Evolutionary conservation across 1,139 yeast genomes (phyloP).

Genomic region (Lodderomyces elongisporus): DNA sequence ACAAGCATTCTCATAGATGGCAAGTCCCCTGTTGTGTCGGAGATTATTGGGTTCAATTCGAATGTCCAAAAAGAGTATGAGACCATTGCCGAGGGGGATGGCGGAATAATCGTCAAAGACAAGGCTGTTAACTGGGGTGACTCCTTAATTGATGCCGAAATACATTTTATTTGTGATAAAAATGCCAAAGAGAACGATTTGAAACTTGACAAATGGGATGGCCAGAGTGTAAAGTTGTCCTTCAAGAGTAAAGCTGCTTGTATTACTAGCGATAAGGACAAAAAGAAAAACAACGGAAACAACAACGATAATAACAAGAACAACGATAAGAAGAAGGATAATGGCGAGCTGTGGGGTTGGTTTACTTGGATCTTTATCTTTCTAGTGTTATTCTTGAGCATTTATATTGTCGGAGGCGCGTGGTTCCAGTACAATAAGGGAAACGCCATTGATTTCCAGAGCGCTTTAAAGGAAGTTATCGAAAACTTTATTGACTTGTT

Average conservation of each 20-base stretch:
- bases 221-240: slow-evolving; percentile 20
- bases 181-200: slow-evolving; percentile 29
- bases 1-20: slow-evolving; percentile 48
- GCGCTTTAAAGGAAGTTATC: slow-evolving; percentile 64
- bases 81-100: slow-evolving; percentile 20
- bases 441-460: slow-evolving; percentile 46
- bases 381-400: slow-evolving; percentile 61
- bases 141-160: slow-evolving; percentile 42
- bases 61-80: slow-evolving; percentile 29
- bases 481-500: slow-evolving; percentile 60
- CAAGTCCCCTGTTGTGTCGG: slow-evolving; percentile 38
- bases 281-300: slow-evolving; percentile 11
- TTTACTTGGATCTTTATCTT: slow-evolving; percentile 71
- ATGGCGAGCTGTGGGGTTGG: slow-evolving; percentile 65
- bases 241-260: slow-evolving; percentile 38
- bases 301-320: slow-evolving; percentile 12
- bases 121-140: slow-evolving; percentile 73
- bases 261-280: slow-evolving; percentile 23
- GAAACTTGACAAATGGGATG: slow-evolving; percentile 31
- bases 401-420: slow-evolving; percentile 73
- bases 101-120: slow-evolving; percentile 44
- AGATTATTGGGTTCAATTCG: slow-evolving; percentile 48
- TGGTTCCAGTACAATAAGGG: slow-evolving; percentile 65
- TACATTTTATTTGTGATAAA: slow-evolving; percentile 49
- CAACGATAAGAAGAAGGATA: slow-evolving; percentile 23